Evolutionary conservation across 2,329 filamentous ascomycete genomes (phyloP).

Genomic region (Diplodia mutila): DNA sequence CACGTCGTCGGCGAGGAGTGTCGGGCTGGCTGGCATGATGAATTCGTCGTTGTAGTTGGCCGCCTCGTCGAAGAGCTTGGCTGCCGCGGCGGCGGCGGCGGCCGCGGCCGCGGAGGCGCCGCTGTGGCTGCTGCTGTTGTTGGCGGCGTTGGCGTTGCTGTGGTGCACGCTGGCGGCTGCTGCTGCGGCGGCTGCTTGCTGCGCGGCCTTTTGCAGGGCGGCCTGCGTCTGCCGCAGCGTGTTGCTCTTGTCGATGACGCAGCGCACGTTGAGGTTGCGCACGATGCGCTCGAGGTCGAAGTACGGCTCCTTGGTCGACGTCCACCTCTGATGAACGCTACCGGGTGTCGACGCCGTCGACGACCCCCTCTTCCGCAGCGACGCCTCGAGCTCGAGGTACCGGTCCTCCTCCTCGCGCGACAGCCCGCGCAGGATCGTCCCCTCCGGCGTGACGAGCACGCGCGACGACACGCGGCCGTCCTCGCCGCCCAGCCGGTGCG

Average conservation of each 20-base stretch:
- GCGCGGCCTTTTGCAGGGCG: slow-evolving; percentile 26
- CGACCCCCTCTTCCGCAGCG: slow-evolving; percentile 37
- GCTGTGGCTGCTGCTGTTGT: neutral
- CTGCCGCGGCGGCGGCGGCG: slow-evolving; percentile 26
- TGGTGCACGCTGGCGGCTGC: neutral
- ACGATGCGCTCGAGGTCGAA: slow-evolving; percentile 24
- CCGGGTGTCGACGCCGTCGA: too few species aligned
- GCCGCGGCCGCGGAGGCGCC: slow-evolving; percentile 37
- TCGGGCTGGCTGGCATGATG: slow-evolving; percentile 22
- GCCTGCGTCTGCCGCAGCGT: slow-evolving; percentile 25
- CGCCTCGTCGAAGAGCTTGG: slow-evolving; percentile 9
- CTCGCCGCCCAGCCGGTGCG: slow-evolving; percentile 48
- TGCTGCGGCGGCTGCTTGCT: slow-evolving; percentile 30
- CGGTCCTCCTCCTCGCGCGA: slow-evolving; percentile 69
- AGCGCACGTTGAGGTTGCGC: slow-evolving; percentile 12
- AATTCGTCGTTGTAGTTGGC: slow-evolving; percentile 27
- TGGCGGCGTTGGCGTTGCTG: neutral
- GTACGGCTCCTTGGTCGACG: slow-evolving; percentile 24
- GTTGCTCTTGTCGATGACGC: slow-evolving; percentile 20
- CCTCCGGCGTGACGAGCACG: slow-evolving; percentile 74
- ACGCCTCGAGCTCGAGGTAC: slow-evolving; percentile 69
- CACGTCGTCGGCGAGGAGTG: neutral
- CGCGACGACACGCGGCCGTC: slow-evolving; percentile 53
- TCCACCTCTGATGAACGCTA: slow-evolving; percentile 36
- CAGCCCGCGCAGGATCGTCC: slow-evolving; percentile 75